These are phyloP conservation scores for Selaginella moellendorffii DNA, from an alignment of 75 land plant genomes.

Conservation along the genomic window DNA sequence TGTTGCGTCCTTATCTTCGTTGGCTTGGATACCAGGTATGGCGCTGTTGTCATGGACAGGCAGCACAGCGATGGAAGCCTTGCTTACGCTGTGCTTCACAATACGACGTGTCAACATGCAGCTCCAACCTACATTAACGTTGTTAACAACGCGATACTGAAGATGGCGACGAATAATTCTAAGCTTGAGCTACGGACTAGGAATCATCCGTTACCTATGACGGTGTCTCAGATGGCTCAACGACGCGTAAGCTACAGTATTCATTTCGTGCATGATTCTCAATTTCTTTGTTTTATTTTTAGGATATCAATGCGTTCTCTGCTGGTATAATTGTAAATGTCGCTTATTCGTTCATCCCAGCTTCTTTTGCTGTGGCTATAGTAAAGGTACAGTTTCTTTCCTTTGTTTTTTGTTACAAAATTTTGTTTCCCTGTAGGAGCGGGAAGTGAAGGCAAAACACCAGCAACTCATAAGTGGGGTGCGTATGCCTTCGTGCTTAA, in stretches of 20 bases:
- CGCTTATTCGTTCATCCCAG: conserved; percentile 66
- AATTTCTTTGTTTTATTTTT: conserved; percentile 9
- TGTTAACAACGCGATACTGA: conserved; percentile 52
- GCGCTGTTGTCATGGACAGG: conserved; percentile 59
- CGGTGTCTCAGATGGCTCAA: conserved; percentile 41
- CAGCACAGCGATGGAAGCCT: conserved; percentile 44
- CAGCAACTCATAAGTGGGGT: conserved; percentile 85
- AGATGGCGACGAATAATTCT: conserved; percentile 34
- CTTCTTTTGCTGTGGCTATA: conserved; percentile 66
- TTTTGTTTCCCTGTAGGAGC: conserved; percentile 27
- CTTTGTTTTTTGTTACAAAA: neutral
- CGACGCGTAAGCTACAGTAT: conserved; percentile 34
- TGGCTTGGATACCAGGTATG: conserved; percentile 35
- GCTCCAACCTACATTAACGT: conserved; percentile 69
- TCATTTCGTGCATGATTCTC: conserved; percentile 2
- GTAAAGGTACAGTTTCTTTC: conserved; percentile 40
- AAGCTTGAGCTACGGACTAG: conserved; percentile 50
- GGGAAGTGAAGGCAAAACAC: conserved; percentile 81
- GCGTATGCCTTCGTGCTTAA: conserved; percentile 11
- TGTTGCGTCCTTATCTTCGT: neutral
- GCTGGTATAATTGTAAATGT: conserved; percentile 48
- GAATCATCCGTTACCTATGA: conserved; percentile 65
- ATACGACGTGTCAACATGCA: conserved; percentile 65
- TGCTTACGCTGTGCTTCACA: conserved; percentile 55
- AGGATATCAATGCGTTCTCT: conserved; percentile 75